Base-by-base conservation (phyloP, 371 early-diverging fungal species). In the Dichotomocladium elegans region DNA sequence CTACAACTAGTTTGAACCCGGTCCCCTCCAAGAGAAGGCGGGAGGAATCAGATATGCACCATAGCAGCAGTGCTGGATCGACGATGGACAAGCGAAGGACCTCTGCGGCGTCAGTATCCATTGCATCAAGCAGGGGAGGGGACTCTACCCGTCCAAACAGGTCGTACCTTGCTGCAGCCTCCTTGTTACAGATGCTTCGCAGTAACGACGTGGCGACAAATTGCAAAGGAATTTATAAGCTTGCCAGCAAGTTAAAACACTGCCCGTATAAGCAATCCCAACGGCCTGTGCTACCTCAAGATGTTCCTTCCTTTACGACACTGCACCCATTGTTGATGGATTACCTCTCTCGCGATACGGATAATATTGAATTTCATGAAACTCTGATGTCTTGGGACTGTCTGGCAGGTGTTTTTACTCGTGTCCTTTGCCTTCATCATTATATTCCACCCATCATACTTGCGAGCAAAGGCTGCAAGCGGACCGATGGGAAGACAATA, bases 301-400 rank as follows among this genome's bases (percentile, higher is more conserved):
- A 57, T 28, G 60, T 67, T n/a, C 68, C 68, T 1, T 30, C 55
- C 17, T 45, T 43, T n/a, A 34, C 58, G 3, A 58, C 58, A 1
- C 34, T 71, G 3, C 31, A 58, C 5, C 62, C 60, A 11, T 34
- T 67, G 12, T 33, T 71, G 2, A 42, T 47, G 34, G 51, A 50
- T 6, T 58, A 55, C 5, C 21, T 71, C 0, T 42, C 67, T 3
- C 21, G 37, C 7, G 19, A 40, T 0, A 30, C 41, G 14, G 41
- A 46, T 2, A 56, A 61, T 11, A 6, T n/a, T 1, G 27, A 30
- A 8, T 19, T 66, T 15, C 61, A 57, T 33, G 37, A 61, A 33
- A 40, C 51, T 4, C 41, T 74, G 37, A 70, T 66, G 66, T 55
- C 59, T 17, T 70, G 71, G 68, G 71, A 74, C 22, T 46, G 64